These are phyloP conservation scores for Coniochaeta sp. DNA, from an alignment of 2,329 filamentous ascomycete species.

Conservation along the genomic window DNA sequence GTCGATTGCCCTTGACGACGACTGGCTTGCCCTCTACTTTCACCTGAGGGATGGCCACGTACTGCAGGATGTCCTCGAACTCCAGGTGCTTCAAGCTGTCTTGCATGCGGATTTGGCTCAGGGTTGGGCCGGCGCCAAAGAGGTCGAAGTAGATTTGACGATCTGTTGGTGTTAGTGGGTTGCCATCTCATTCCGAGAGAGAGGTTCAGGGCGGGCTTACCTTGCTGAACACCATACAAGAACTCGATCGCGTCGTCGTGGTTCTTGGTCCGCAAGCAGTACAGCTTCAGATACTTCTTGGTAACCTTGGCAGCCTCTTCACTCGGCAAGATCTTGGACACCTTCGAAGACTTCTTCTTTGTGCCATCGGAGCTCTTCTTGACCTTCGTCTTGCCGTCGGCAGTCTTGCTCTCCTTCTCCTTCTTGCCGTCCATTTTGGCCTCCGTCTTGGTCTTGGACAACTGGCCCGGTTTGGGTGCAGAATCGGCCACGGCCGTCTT, in stretches of 20 bases:
- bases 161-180: not conserved
- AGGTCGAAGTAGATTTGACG: constrained; percentile 8
- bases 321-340: not conserved
- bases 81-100: constrained; percentile 6
- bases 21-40: constrained; percentile 1
- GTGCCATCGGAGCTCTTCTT: not conserved
- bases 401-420: too few species aligned
- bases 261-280: not conserved
- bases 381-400: not conserved
- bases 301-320: not conserved
- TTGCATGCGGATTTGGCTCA: not conserved
- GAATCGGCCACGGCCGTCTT: not conserved
- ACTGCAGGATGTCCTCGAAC: constrained; percentile 9
- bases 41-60: constrained; percentile 9
- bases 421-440: too few species aligned
- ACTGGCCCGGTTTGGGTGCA: not conserved
- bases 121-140: constrained; percentile 1
- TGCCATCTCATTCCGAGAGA: not conserved
- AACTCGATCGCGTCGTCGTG: not conserved
- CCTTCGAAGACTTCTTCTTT: not conserved
- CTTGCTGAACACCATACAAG: constrained; percentile 2
- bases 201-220: too few species aligned
- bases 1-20: not conserved
- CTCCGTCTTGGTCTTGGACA: not conserved
- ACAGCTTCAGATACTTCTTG: constrained; percentile 1